Conservation (phyloP, 2,329 filamentous ascomycete genomes). For the Keithomyces neogunnii region DNA sequence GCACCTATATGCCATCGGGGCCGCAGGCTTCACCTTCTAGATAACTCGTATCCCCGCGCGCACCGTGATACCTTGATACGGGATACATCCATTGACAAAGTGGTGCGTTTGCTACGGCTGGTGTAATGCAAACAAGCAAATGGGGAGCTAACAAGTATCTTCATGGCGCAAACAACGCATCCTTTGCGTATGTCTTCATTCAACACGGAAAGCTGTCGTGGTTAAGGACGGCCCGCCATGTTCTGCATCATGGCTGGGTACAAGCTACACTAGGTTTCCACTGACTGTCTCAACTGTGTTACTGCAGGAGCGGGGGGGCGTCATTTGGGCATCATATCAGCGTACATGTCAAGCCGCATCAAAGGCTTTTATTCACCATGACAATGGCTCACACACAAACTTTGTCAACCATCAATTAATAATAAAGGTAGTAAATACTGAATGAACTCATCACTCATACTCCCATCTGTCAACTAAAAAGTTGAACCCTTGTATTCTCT, state of each 20-base stretch:
- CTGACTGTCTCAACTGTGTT: neutral
- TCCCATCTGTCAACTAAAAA: too few relatives aligned
- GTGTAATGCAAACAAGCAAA: neutral
- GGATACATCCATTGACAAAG: conserved; percentile 21
- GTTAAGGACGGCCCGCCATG: conserved; percentile 25
- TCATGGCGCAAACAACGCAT: conserved; percentile 43
- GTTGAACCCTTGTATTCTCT: neutral
- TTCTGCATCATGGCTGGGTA: conserved; percentile 35
- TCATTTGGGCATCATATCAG: too few relatives aligned
- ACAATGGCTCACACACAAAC: too few relatives aligned
- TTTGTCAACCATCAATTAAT: too few relatives aligned
- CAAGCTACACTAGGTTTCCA: conserved; percentile 6
- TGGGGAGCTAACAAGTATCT: neutral
- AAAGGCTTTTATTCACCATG: too few relatives aligned
- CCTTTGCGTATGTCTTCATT: conserved; percentile 33
- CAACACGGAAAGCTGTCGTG: conserved; percentile 29
- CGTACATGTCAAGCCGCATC: too few relatives aligned
- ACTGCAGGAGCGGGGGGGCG: too few relatives aligned
- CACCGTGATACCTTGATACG: conserved; percentile 22
- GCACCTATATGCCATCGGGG: conserved; percentile 4
- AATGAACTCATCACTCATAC: too few relatives aligned
- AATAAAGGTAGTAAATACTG: too few relatives aligned
- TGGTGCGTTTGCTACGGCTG: conserved; percentile 10
- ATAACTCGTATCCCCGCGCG: conserved; percentile 29
- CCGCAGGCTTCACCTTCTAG: conserved; percentile 21